Percentiles rank a stretch among this genome's conserved stretches.
Conservation (phyloP, 2,329 filamentous ascomycete genomes). For the Aureobasidium sp. region DNA sequence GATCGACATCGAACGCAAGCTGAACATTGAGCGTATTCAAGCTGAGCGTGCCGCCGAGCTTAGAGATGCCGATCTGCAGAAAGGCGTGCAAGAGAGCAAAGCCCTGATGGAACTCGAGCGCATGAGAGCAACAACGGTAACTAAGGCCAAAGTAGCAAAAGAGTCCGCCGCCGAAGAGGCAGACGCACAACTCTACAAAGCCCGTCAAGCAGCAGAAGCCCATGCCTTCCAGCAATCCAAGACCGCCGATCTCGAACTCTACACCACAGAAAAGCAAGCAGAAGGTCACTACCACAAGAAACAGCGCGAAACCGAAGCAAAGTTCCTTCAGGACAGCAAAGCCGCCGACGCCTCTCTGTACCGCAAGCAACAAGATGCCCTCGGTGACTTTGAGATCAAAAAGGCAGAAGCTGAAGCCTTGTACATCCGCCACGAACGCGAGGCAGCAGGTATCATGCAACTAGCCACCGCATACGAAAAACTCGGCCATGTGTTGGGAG, state of each 20-base stretch:
- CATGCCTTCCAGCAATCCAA: conserved; percentile 55
- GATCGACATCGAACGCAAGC: conserved; percentile 64
- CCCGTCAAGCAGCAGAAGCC: conserved; percentile 39
- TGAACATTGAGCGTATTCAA: conserved; percentile 68
- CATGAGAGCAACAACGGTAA: conserved; percentile 68
- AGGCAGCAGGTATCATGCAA: conserved; percentile 68
- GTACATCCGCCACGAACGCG: conserved; percentile 57
- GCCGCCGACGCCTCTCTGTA: conserved; percentile 43
- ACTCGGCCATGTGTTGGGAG: conserved; percentile 68
- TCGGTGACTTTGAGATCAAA: conserved; percentile 34
- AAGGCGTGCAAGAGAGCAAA: conserved; percentile 67
- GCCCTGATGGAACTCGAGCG: conserved; percentile 75
- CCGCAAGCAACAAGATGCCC: conserved; percentile 37
- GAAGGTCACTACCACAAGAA: conserved; percentile 51
- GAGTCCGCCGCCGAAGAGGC: conserved; percentile 64
- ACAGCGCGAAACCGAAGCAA: conserved; percentile 29
- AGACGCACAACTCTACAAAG: conserved; percentile 49
- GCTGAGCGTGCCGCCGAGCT: conserved; percentile 67
- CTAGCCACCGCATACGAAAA: conserved; percentile 76
- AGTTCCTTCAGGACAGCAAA: conserved; percentile 30
- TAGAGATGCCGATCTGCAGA: conserved; percentile 73
- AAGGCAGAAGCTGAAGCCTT: conserved; percentile 54
- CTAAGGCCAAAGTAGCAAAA: conserved; percentile 63
- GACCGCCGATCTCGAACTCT: conserved; percentile 48
- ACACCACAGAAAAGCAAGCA: conserved; percentile 45